Evolutionary conservation across 352 stramenopile genomes (phyloP), one percentile per base, ranked within the genome.

Genomic region (Phytophthora kernoviae): DNA sequence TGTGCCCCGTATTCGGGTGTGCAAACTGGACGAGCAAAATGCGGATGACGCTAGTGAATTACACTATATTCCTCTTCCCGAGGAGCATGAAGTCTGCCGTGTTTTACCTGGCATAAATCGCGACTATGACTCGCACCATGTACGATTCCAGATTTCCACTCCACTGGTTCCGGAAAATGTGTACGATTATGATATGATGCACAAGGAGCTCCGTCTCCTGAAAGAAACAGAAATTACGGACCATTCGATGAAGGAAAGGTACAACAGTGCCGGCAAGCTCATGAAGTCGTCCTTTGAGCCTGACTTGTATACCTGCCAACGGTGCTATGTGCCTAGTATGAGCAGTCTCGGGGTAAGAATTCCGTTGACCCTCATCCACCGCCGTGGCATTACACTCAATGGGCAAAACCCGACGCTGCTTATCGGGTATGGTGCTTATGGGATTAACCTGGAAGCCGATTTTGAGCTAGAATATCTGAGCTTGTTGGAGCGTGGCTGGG

Each of bases 361-460:
- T 1, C 87, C 87, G 1, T 30, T 96, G 42, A 96, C 87, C 17
- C 66, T 96, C n/a, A 77, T 94, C 27, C 81, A 94, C 43, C 77
- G 57, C n/a, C 80, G 70, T 1, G 71, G 87, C 55, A 37, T 94
- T 15, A 48, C 54, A 2, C 34, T 71, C 2, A 75, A 91, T 58
- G 77, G 76, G 3, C 51, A 75, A 30, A 93, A 94, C 63, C 87
- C 87, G 24, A 92, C 91, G n/a, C 68, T 97, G 2, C 54, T 97
- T 14, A 59, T 96, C 33, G 89, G 85, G 21, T 98, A 98, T 56
- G 91, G 91, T 10, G 88, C 91, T 1, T 98, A 98, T 37, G 91
- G 91, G 2, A 89, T 72, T 20, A 96, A 91, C 47, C 53, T 97
- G 7, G 84, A 96, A 52, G 76, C 89, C 18, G 84, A 94, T 4